Conservation (phyloP, 2,329 filamentous ascomycete genomes). For the Calonectria hawksworthii region DNA sequence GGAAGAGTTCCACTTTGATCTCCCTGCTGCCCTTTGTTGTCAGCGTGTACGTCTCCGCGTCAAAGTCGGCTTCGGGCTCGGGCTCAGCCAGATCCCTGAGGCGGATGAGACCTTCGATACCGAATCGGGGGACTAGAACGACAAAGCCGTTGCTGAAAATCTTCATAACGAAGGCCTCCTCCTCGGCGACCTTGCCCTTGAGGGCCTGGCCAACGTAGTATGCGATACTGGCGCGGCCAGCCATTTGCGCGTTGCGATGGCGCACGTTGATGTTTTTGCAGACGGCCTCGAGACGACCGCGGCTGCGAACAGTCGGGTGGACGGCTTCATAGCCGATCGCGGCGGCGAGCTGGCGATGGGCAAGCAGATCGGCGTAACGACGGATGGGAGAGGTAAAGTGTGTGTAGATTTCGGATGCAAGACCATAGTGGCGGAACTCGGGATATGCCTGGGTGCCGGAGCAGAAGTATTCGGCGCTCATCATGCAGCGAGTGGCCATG, state of each 20-base stretch:
- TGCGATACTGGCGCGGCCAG: constrained; percentile 92
- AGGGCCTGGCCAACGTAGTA: constrained; percentile 99
- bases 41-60: constrained; percentile 87
- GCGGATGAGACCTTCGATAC: constrained; percentile 92
- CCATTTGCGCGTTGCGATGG: constrained; percentile 96
- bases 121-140: constrained; percentile 94
- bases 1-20: constrained; percentile 84
- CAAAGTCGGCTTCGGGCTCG: constrained; percentile 85
- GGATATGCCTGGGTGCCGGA: constrained; percentile 92
- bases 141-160: constrained; percentile 98
- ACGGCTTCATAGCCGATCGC: constrained; percentile 93
- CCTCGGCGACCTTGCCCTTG: constrained; percentile 80
- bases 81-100: constrained; percentile 84
- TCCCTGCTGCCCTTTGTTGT: constrained; percentile 68
- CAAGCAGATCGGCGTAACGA: constrained; percentile 96
- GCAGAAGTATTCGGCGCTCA: constrained; percentile 98
- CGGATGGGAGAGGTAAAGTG: constrained; percentile 98
- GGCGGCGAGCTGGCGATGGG: constrained; percentile 93
- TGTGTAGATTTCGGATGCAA: constrained; percentile 97
- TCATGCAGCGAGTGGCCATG: constrained; percentile 98
- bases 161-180: constrained; percentile 96
- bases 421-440: constrained; percentile 96
- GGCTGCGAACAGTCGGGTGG: constrained; percentile 84
- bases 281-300: constrained; percentile 88
- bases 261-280: constrained; percentile 99